Conservation (phyloP, 495 filamentous ascomycete genomes). For the Penicillium lividum region DNA sequence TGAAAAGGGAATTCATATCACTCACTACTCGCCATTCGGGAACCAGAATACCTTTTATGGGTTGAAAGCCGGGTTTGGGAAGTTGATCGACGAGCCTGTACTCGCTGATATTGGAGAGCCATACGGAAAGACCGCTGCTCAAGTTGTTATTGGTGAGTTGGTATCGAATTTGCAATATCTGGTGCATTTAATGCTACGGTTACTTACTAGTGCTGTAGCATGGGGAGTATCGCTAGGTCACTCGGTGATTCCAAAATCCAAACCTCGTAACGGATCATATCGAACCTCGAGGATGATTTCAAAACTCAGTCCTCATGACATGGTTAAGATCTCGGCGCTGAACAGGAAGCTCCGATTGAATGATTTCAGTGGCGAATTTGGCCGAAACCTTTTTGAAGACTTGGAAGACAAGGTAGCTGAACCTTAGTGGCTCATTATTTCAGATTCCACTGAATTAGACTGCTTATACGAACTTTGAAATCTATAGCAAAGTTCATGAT, state of each 20-base stretch:
- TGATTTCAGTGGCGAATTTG: constrained; percentile 56
- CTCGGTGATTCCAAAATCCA: constrained; percentile 67
- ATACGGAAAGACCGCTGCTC: constrained; percentile 61
- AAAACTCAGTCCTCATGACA: constrained; percentile 52
- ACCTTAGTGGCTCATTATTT: neutral
- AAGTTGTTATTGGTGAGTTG: constrained; percentile 60
- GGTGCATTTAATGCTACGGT: neutral
- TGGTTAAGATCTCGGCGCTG: constrained; percentile 53
- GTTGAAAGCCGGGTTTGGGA: constrained; percentile 46
- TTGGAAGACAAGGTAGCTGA: constrained; percentile 56
- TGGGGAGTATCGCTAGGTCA: constrained; percentile 68
- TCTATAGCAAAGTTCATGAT: neutral
- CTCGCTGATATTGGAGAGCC: constrained; percentile 62
- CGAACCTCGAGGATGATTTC: constrained; percentile 62
- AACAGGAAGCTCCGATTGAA: constrained; percentile 64
- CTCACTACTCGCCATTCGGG: constrained; percentile 69
- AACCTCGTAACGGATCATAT: constrained; percentile 55
- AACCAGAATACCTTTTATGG: constrained; percentile 69
- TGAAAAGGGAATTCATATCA: constrained; percentile 58
- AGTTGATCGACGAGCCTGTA: constrained; percentile 62
- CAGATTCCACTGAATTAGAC: neutral
- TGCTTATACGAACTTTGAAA: neutral
- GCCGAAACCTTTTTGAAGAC: constrained; percentile 59
- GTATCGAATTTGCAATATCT: neutral
- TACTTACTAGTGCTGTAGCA: constrained; percentile 36